Conservation (phyloP, 2,329 filamentous ascomycete genomes). For the Trichoderma atroviride region DNA sequence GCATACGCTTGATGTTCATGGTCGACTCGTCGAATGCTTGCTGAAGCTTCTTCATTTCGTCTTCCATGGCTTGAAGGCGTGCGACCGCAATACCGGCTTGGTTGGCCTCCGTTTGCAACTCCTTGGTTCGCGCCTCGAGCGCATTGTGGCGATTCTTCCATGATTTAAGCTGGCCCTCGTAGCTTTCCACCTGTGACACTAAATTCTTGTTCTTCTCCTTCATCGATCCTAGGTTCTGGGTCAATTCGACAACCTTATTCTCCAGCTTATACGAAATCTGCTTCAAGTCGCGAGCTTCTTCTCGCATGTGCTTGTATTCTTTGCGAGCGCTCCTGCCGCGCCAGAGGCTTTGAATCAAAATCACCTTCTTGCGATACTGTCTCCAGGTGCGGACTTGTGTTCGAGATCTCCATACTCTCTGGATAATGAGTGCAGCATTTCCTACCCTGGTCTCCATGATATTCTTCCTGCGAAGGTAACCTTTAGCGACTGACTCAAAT, state of each 20-base stretch:
- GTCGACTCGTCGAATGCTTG: slow-evolving; percentile 87
- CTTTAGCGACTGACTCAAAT: slow-evolving; percentile 89
- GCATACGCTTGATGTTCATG: slow-evolving; percentile 86
- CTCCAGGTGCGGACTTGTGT: slow-evolving; percentile 79
- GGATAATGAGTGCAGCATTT: slow-evolving; percentile 88
- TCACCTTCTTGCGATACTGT: slow-evolving; percentile 84
- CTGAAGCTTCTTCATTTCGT: slow-evolving; percentile 92
- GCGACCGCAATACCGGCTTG: slow-evolving; percentile 95
- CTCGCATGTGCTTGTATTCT: slow-evolving; percentile 86
- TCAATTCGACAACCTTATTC: slow-evolving; percentile 99
- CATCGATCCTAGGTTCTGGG: slow-evolving; percentile 87
- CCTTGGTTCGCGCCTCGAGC: slow-evolving; percentile 86
- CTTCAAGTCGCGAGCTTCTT: slow-evolving; percentile 97
- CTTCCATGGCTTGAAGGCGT: slow-evolving; percentile 86
- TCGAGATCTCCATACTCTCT: slow-evolving; percentile 85
- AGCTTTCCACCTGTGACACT: slow-evolving; percentile 86
- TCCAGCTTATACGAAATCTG: slow-evolving; percentile 99
- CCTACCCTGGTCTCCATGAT: slow-evolving; percentile 93
- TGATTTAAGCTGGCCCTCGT: slow-evolving; percentile 93
- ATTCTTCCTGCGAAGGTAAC: slow-evolving; percentile 84
- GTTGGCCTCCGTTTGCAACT: slow-evolving; percentile 94
- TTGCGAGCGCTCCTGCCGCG: slow-evolving; percentile 79
- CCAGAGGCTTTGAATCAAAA: slow-evolving; percentile 91
- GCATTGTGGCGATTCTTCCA: slow-evolving; percentile 93
- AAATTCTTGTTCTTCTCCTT: slow-evolving; percentile 94